Evolutionary conservation across 192 early-diverging fungal genomes (phyloP), one percentile per base, ranked within the genome.

Genomic region (Geranomyces variabilis): DNA sequence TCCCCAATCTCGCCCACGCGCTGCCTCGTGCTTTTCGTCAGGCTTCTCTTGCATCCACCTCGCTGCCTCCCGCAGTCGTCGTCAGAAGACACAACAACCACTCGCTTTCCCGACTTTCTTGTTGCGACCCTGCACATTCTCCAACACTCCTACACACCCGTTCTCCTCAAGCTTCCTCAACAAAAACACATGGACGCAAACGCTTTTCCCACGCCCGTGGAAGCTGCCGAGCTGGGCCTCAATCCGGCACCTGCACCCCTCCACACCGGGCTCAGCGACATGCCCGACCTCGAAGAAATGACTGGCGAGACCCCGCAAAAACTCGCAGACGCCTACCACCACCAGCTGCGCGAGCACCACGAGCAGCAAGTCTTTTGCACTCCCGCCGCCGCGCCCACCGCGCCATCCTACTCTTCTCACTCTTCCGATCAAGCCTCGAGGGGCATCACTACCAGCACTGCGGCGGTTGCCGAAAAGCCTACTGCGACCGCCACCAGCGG

Each of bases 281-380:
- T 59, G 56, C 67, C 67, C 55, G 67, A 69, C 13, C 56, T 69
- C n/a, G 29, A 29, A 9, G 67, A 69, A 14, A 29, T 67, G n/a
- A 34, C 30, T 28, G 41, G 45, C 45, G 41, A 36, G 17, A n/a
- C 51, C n/a, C 36, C 36, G 36, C 36, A 41, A 41, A 53, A 36
- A 3, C 36, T 21, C 31, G 51, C 63, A 6, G 31, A 65, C 63
- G 19, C 63, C 2, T 41, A 36, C 41, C 26, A n/a, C 31, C n/a
- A 21, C 44, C 63, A 29, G 29, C 22, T 33, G 6, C 59, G 29
- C 3, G 19, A 61, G 17, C 59, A 61, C 31, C 59, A 61, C 21
- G n/a, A 45, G 28, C 43, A 34, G 36, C 63, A 9, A 45, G 17
- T 31, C 59, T 41, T 41, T 41, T 7, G 36, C 36, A 7, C 36